Base-by-base conservation (phyloP, 169 alveolate genomes). In the Hepatocystis sp. region DNA sequence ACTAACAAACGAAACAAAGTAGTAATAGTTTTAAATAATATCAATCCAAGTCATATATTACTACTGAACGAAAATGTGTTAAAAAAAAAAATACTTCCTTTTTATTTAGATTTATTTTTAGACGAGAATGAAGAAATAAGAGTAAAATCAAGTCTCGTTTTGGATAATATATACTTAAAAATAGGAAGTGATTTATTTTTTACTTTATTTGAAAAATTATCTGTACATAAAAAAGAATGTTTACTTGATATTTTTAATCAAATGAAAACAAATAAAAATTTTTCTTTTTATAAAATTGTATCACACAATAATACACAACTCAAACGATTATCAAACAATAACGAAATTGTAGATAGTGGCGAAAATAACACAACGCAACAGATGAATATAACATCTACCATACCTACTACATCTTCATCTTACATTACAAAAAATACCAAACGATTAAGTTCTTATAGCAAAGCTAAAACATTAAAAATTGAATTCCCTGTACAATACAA, bases 401-500 rank as follows among this genome's bases (percentile, higher is more conserved):
- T n/a, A n/a, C 67, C 85, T 10, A 40, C 66, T 0, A n/a, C 61
- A 27, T 47, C 84, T 4, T 61, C 44, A 34, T 32, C 89, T n/a
- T n/a, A n/a, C n/a, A n/a, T n/a, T n/a, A n/a, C n/a, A n/a, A 60
- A 53, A 65, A 78, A 58, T 39, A 30, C 61, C 11, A 78, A 78
- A 15, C 42, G 76, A 17, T 44, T 61, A 23, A 78, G 55, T 30
- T 61, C 76, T 17, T 49, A 61, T n/a, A 61, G 19, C 25, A 78
- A 78, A 27, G 61, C 28, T 4, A 78, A 78, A 55, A 44, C 36
- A 0, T 3, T 61, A n/a, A 78, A 78, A 40, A 60, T 78, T 11
- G 89, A 78, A n/a, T 78, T 78, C 15, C 89, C 89, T n/a, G 28
- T 84, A 2, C 10, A 78, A 40, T 66, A 78, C 40, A 78, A 78